These are phyloP conservation scores for Aspergillus phoenicis DNA, from an alignment of 2,329 filamentous ascomycete species.

Conservation along the genomic window DNA sequence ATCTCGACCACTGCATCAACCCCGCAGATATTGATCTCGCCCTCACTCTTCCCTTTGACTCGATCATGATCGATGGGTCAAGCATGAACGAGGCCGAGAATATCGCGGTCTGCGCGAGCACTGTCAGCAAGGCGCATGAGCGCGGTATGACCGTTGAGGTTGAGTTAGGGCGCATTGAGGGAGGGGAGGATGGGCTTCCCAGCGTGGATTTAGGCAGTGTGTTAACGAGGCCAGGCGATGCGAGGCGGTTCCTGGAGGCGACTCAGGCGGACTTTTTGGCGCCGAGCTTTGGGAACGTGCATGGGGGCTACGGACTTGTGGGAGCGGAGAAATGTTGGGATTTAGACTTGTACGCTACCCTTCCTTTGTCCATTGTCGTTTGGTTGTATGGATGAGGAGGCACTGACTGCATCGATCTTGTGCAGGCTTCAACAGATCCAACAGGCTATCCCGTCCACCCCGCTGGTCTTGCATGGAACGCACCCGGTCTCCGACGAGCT, in stretches of 20 bases:
- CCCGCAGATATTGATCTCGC: conserved; percentile 56
- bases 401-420: neutral
- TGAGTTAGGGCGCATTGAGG: conserved; percentile 46
- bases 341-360: conserved; percentile 5
- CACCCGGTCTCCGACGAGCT: conserved; percentile 25
- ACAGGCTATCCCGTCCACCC: conserved; percentile 10
- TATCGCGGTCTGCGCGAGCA: conserved; percentile 60
- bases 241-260: conserved; percentile 62
- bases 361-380: too few species aligned
- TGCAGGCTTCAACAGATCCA: conserved; percentile 15
- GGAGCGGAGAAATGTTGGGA: conserved; percentile 19
- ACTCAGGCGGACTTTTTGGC: conserved; percentile 71
- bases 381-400: neutral
- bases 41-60: conserved; percentile 62
- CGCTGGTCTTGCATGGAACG: conserved; percentile 27
- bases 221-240: conserved; percentile 66
- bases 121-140: conserved; percentile 39
- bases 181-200: conserved; percentile 72
- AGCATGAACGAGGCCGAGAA: conserved; percentile 69
- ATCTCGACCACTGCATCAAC: conserved; percentile 65
- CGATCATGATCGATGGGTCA: conserved; percentile 73
- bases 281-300: conserved; percentile 47
- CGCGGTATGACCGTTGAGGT: conserved; percentile 63
- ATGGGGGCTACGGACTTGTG: conserved; percentile 29
- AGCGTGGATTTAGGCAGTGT: conserved; percentile 60